phyloP scores from a whole-genome alignment of 768 basidiomycete species.

The Sutorius australiensis region DNA sequence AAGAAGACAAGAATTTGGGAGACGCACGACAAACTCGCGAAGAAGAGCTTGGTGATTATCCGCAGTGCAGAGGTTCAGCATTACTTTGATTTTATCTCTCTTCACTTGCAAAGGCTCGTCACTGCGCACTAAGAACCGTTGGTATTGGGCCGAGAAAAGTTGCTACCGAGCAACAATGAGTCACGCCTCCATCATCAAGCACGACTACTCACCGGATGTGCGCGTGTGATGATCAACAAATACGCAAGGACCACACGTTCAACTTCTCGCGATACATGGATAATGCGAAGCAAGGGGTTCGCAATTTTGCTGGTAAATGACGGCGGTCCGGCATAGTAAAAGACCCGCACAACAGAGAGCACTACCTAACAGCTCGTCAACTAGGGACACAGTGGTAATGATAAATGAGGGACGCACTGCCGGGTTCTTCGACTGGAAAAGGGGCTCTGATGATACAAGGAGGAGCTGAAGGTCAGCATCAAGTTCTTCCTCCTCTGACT shows the following conservation, averaged over 20 bases:
- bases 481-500: constrained; percentile 49
- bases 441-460: constrained; percentile 63
- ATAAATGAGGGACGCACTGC: constrained; percentile 50
- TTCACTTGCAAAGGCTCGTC: constrained; percentile 68
- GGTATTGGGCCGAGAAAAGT: constrained; percentile 59
- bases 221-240: constrained; percentile 58
- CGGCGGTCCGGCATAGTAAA: constrained; percentile 69
- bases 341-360: constrained; percentile 64
- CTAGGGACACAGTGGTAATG: background rate
- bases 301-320: constrained; percentile 55
- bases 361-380: constrained; percentile 56
- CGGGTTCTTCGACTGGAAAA: constrained; percentile 84
- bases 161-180: constrained; percentile 16
- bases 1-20: background rate
- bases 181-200: background rate
- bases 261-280: constrained; percentile 65
- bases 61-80: constrained; percentile 59
- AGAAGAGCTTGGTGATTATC: constrained; percentile 72
- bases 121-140: constrained; percentile 65
- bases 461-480: constrained; percentile 79
- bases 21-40: constrained; percentile 78
- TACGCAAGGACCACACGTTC: constrained; percentile 74
- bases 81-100: constrained; percentile 67
- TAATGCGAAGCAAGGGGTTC: constrained; percentile 69
- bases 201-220: constrained; percentile 55